phyloP scores from a whole-genome alignment of 148 eudicot genomes.

The Talinum fruticosum region DNA sequence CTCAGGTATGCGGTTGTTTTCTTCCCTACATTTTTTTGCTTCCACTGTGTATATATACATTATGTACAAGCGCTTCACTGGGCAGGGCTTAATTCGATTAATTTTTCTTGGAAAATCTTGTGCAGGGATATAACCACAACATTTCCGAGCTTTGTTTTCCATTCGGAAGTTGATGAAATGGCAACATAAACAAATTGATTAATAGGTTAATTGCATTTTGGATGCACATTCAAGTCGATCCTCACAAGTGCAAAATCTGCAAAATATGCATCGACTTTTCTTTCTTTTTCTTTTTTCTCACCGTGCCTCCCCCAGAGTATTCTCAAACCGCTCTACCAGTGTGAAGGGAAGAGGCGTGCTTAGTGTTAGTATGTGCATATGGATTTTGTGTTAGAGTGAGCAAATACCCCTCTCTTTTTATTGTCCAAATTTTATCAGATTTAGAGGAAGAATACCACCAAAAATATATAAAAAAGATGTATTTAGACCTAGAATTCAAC shows the following conservation, averaged over 20 bases:
- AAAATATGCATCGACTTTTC: slow-evolving; percentile 11
- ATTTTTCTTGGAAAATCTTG: neutral
- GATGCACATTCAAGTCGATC: slow-evolving; percentile 2
- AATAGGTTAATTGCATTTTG: slow-evolving; percentile 10
- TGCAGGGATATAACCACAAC: slow-evolving; percentile 83
- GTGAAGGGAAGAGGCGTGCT: slow-evolving; percentile 27
- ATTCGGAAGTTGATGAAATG: slow-evolving; percentile 72
- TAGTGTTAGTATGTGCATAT: slow-evolving; percentile 22
- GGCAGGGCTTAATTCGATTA: neutral
- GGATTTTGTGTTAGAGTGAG: slow-evolving; percentile 17
- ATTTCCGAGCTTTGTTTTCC: slow-evolving; percentile 74
- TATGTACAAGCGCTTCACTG: neutral
- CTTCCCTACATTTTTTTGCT: neutral
- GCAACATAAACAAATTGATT: slow-evolving; percentile 30
- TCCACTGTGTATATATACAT: neutral
- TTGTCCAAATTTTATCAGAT: slow-evolving; percentile 12
- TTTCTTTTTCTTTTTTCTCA: neutral
- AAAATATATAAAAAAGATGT: neutral
- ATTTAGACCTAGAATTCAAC: neutral
- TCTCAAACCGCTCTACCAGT: slow-evolving; percentile 20
- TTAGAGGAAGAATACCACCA: slow-evolving; percentile 18
- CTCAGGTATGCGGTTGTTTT: slow-evolving; percentile 46
- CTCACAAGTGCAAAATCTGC: slow-evolving; percentile 11
- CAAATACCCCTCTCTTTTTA: neutral
- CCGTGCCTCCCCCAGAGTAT: neutral